Conservation (phyloP, 305 asterid genomes). For the Fraxinus nigra region DNA sequence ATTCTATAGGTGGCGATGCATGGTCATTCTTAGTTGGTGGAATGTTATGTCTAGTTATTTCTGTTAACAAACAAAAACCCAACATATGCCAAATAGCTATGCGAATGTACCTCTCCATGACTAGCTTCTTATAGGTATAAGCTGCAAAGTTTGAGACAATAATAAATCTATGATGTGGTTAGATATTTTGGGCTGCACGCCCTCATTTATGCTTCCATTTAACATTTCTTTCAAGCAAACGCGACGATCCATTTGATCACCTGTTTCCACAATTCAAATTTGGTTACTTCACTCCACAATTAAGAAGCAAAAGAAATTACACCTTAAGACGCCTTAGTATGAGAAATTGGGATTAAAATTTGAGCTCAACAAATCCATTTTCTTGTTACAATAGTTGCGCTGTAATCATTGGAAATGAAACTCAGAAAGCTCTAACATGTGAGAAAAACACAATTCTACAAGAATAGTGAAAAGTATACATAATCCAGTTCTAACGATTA, state of each 20-base stretch:
- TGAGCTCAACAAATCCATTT: not conserved
- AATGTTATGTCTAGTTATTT: not conserved
- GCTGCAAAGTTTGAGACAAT: slow-evolving; percentile 27
- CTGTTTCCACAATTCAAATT: not conserved
- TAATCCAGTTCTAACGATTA: not conserved
- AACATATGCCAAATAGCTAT: not conserved
- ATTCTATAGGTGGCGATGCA: not conserved
- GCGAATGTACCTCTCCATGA: slow-evolving; percentile 6
- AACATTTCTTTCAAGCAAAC: not conserved
- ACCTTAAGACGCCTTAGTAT: not conserved
- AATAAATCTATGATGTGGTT: slow-evolving; percentile 20
- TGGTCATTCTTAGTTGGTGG: not conserved
- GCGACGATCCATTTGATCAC: not conserved
- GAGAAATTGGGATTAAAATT: not conserved
- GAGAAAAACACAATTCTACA: not conserved
- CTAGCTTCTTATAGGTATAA: slow-evolving; percentile 24
- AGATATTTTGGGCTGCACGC: slow-evolving; percentile 24
- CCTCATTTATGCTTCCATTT: not conserved
- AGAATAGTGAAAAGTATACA: not conserved
- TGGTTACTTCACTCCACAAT: not conserved
- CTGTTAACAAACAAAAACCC: not conserved
- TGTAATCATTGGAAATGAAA: not conserved
- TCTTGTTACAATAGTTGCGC: not conserved
- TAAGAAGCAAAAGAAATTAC: not conserved
- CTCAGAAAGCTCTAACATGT: not conserved